These are phyloP conservation scores for Salmacisia buchloeana DNA, from an alignment of 1,284 basidiomycete species.

Conservation along the genomic window DNA sequence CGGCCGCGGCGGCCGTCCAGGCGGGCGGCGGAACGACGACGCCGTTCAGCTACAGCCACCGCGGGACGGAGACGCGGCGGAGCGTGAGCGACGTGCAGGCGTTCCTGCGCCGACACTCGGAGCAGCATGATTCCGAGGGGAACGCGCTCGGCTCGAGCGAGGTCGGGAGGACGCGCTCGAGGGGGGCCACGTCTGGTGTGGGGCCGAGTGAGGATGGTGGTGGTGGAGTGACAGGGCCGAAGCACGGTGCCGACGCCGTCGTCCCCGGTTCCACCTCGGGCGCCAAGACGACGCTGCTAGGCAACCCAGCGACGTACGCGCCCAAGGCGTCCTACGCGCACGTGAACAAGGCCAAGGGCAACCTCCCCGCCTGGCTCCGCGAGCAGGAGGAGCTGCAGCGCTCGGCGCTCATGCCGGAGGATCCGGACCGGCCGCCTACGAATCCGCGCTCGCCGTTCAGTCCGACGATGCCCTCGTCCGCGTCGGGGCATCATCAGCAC, in stretches of 20 bases:
- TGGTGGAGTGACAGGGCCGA: background rate
- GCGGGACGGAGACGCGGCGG: slow-evolving; percentile 16
- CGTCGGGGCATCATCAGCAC: too few species aligned
- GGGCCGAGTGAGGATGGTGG: background rate
- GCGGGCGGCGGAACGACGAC: background rate
- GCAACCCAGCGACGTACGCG: slow-evolving; percentile 22
- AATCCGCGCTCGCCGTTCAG: slow-evolving; percentile 3
- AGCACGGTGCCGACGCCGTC: slow-evolving; percentile 7
- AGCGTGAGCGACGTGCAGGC: slow-evolving; percentile 14
- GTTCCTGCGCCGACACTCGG: slow-evolving; percentile 23
- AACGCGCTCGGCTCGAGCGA: slow-evolving; percentile 12
- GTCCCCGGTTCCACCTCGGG: slow-evolving; percentile 20
- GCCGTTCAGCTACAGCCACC: background rate
- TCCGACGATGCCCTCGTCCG: background rate
- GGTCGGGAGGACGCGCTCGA: slow-evolving; percentile 19
- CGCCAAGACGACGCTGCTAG: slow-evolving; percentile 18
- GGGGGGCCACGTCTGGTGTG: slow-evolving; percentile 11
- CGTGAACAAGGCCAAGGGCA: slow-evolving; percentile 27
- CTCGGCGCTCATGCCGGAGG: slow-evolving; percentile 31
- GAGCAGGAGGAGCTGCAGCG: slow-evolving; percentile 47
- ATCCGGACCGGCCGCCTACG: slow-evolving; percentile 8
- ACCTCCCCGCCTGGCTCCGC: slow-evolving; percentile 43
- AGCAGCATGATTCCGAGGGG: slow-evolving; percentile 14
- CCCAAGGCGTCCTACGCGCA: slow-evolving; percentile 39
- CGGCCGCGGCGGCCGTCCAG: slow-evolving; percentile 6